Percentiles rank a stretch among this genome's conserved stretches.
Conservation (phyloP, 371 early-diverging fungal genomes). For the Scutellospora calospora region DNA sequence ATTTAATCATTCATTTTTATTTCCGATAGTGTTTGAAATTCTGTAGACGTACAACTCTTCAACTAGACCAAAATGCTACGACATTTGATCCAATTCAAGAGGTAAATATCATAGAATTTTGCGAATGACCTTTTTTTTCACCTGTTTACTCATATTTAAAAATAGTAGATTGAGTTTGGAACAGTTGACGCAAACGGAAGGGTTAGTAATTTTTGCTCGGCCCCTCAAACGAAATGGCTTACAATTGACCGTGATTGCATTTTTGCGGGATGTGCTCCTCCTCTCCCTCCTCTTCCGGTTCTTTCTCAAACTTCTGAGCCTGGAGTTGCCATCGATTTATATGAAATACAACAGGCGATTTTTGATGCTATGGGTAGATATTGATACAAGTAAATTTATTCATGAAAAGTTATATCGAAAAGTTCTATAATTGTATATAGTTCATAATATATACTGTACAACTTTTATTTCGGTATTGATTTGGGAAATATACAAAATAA, state of each 20-base stretch:
- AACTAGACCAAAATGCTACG: not conserved
- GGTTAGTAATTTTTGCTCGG: conserved; percentile 6
- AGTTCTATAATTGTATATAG: no score
- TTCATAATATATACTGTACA: no score
- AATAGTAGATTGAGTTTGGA: conserved; percentile 29
- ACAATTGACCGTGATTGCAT: conserved; percentile 24
- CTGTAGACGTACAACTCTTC: not conserved
- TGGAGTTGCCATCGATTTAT: conserved; percentile 15
- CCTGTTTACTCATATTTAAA: not conserved
- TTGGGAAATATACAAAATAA: no score
- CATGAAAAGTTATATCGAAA: not conserved
- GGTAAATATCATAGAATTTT: conserved; percentile 7
- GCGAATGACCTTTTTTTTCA: not conserved
- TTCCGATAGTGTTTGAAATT: conserved; percentile 27
- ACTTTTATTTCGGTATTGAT: no score
- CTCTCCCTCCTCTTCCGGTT: not conserved
- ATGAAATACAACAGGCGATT: conserved; percentile 12
- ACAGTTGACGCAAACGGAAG: not conserved
- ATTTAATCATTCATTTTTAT: not conserved
- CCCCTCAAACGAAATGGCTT: conserved; percentile 12
- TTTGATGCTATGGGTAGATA: not conserved
- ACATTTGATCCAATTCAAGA: not conserved
- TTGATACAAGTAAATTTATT: no score
- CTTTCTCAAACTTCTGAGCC: not conserved
- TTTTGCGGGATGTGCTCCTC: not conserved